Percentiles rank a stretch among this genome's conserved stretches.
phyloP scores from a whole-genome alignment of 805 yeast species.

The Saccharomycopsis synnaedendra region DNA sequence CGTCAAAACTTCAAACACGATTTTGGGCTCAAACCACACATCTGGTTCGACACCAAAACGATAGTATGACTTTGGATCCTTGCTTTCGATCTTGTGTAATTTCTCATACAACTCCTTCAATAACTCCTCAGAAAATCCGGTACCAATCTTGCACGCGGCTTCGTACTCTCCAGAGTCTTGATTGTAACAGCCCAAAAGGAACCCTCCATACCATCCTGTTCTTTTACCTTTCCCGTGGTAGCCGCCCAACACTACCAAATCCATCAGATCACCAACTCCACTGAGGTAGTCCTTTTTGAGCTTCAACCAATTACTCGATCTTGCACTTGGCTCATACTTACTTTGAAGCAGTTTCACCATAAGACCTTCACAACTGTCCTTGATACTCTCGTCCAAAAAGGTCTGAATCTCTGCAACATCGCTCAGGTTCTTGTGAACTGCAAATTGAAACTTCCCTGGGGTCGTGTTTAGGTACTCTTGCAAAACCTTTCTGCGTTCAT shows the following conservation, averaged over 20 bases:
- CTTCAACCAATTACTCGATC: conserved; percentile 93
- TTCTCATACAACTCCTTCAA: conserved; percentile 46
- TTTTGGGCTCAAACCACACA: conserved; percentile 87
- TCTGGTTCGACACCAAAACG: conserved; percentile 69
- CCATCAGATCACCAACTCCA: conserved; percentile 94
- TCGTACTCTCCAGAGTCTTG: conserved; percentile 88
- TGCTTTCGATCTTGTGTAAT: conserved; percentile 56
- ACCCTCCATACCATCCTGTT: conserved; percentile 93
- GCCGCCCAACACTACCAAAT: conserved; percentile 88
- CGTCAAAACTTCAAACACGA: conserved; percentile 77
- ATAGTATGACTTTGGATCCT: conserved; percentile 53
- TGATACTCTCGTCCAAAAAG: conserved; percentile 81
- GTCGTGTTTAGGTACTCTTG: conserved; percentile 44
- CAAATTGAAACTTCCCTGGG: conserved; percentile 74
- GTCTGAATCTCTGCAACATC: conserved; percentile 64
- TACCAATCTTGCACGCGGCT: conserved; percentile 93
- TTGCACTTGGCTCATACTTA: conserved; percentile 84
- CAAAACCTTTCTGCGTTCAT: conserved; percentile 57
- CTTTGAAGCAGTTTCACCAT: conserved; percentile 88
- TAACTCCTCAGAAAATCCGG: conserved; percentile 88
- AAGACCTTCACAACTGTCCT: conserved; percentile 87
- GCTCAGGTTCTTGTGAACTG: conserved; percentile 60
- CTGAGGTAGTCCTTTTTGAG: conserved; percentile 88
- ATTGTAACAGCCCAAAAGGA: conserved; percentile 81
- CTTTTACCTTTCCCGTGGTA: conserved; percentile 90